Evolutionary conservation across 2,329 filamentous ascomycete species (phyloP).

Genomic region (Aspergillus uvarum): DNA sequence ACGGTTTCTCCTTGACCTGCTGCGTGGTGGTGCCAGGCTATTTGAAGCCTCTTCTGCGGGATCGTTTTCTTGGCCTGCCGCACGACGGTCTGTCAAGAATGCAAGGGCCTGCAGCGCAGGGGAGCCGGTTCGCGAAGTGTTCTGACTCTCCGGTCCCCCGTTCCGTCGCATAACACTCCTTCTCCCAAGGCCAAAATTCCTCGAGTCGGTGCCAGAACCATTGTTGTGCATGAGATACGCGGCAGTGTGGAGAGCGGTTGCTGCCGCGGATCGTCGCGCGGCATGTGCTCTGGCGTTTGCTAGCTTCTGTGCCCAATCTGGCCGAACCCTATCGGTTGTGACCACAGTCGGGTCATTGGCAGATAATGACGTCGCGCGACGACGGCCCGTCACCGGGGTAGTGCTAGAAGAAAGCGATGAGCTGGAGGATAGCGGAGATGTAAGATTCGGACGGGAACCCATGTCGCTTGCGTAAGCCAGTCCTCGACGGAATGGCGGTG

Average conservation of each 20-base stretch:
- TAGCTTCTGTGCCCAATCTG: conserved; percentile 91
- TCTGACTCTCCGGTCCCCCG: conserved; percentile 36
- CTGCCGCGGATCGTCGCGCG: conserved; percentile 82
- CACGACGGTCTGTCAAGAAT: conserved; percentile 48
- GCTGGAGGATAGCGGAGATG: conserved; percentile 80
- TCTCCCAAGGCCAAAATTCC: conserved; percentile 58
- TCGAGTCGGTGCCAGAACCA: conserved; percentile 43
- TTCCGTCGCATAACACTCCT: conserved; percentile 50
- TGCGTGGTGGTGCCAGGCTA: conserved; percentile 42
- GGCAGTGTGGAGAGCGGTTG: conserved; percentile 90
- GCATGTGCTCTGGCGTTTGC: conserved; percentile 81
- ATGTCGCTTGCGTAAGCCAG: conserved; percentile 65
- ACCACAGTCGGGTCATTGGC: conserved; percentile 82
- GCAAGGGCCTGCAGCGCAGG: conserved; percentile 47
- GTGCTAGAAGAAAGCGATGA: conserved; percentile 69
- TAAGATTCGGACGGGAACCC: conserved; percentile 50
- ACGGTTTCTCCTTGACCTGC: conserved; percentile 59
- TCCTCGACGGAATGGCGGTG: conserved; percentile 84
- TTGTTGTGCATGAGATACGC: conserved; percentile 77
- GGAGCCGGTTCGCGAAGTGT: conserved; percentile 36
- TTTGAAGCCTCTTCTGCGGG: conserved; percentile 36
- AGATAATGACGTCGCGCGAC: conserved; percentile 70
- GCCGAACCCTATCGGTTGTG: conserved; percentile 86
- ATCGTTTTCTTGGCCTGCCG: conserved; percentile 34
- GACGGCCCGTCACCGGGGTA: conserved; percentile 44